Evolutionary conservation across 768 basidiomycete genomes (phyloP).

Genomic region (Steccherinum ochraceum): DNA sequence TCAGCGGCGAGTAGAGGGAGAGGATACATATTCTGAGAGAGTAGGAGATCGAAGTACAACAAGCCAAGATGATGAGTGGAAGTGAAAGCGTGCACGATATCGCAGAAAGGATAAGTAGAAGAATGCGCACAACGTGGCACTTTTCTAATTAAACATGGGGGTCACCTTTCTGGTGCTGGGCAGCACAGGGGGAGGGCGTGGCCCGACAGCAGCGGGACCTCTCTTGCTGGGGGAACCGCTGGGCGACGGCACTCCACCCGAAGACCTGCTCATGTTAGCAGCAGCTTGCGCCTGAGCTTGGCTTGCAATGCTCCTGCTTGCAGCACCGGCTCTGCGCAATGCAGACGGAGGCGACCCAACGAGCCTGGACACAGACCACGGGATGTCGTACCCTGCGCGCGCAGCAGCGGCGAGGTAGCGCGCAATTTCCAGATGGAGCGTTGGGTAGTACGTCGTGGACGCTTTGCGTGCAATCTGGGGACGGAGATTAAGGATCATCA

Average conservation of each 20-base stretch:
- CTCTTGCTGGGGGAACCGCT: not conserved
- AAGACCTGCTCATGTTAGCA: not conserved
- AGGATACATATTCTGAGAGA: too few species aligned
- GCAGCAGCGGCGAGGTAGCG: slow-evolving; percentile 71
- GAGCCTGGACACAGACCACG: slow-evolving; percentile 74
- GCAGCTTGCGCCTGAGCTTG: slow-evolving; percentile 5
- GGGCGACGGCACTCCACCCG: not conserved
- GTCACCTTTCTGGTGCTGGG: slow-evolving; percentile 11
- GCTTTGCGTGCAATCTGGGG: slow-evolving; percentile 88
- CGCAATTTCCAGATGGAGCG: slow-evolving; percentile 88
- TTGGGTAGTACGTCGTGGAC: slow-evolving; percentile 90
- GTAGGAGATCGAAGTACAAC: not conserved
- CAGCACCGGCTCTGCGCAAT: slow-evolving; percentile 38
- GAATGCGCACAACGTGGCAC: not conserved
- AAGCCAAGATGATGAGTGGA: not conserved
- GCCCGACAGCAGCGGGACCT: not conserved
- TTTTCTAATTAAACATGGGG: slow-evolving; percentile 7
- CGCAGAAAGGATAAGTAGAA: not conserved
- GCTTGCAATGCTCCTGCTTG: not conserved
- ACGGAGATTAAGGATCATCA: slow-evolving; percentile 1
- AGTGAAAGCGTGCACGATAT: not conserved
- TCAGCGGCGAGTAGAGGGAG: too few species aligned
- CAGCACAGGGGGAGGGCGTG: slow-evolving; percentile 2
- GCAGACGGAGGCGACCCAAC: slow-evolving; percentile 71
- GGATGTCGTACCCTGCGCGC: slow-evolving; percentile 67